phyloP scores from a whole-genome alignment of 169 alveolate genomes.

The Besnoitia besnoiti region DNA sequence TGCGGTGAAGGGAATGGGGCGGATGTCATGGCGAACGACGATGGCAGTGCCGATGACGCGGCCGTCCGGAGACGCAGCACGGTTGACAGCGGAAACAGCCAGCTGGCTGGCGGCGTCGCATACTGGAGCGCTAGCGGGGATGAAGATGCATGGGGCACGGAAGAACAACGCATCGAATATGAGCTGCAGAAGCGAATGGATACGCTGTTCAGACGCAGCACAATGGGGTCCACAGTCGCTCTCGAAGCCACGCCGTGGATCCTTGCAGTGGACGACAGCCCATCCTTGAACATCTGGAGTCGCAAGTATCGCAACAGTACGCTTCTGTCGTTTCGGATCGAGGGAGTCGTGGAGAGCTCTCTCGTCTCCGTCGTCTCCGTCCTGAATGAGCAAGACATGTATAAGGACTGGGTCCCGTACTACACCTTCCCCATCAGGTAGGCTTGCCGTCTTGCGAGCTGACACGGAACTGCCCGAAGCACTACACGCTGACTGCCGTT shows the following conservation, averaged over 20 bases:
- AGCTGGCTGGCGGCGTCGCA: not conserved
- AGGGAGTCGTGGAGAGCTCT: slow-evolving; percentile 24
- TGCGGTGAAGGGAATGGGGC: no score
- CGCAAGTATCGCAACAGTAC: slow-evolving; percentile 10
- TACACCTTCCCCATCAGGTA: slow-evolving; percentile 42
- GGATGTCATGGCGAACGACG: no score
- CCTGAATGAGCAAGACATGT: slow-evolving; percentile 41
- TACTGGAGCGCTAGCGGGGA: not conserved
- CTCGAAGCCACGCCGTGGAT: not conserved
- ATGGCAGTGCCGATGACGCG: no score
- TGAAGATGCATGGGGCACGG: not conserved
- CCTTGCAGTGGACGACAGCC: slow-evolving; percentile 44
- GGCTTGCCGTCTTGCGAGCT: not conserved
- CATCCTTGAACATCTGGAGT: slow-evolving; percentile 1
- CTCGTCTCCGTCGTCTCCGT: slow-evolving; percentile 34
- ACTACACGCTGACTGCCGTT: no score
- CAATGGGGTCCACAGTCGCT: not conserved
- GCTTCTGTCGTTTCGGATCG: slow-evolving; percentile 13
- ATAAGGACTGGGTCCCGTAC: slow-evolving; percentile 42
- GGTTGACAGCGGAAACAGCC: not conserved
- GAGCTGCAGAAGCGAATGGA: not conserved
- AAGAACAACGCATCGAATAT: not conserved
- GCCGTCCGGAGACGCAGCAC: not conserved
- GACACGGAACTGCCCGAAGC: no score
- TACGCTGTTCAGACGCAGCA: not conserved